Evolutionary conservation across 805 yeast species (phyloP), one percentile per base, ranked within the genome.

Genomic region (Lachancea thermotolerans): DNA sequence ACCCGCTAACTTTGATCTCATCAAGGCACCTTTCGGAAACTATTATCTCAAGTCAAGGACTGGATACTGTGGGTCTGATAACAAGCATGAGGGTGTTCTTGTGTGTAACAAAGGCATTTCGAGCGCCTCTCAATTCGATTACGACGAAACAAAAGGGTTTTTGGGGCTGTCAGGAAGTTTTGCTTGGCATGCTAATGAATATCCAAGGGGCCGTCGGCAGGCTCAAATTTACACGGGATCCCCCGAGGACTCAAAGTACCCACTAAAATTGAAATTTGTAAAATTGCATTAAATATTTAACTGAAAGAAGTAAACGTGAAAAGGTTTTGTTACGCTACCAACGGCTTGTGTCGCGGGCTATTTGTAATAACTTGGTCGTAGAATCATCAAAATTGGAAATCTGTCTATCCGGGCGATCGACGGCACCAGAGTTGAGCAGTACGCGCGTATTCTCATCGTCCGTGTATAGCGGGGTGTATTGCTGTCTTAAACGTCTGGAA

Each of bases 1-100:
- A 0, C 91, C 97, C 64, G 98, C 96, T 4, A 79, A 83, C 4
- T 90, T 73, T 66, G 72, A 72, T 21, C 55, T 85, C 21, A 57
- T 64, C 29, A 73, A 79, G 44, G 77, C 83, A 29, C 74, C 75
- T 30, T 79, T 78, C 63, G 93, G 93, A 2, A 93, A 93, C n/a
- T 75, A 78, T 55, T 75, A 79, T 46, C 58, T 90, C 37, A 72
- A 72, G 48, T 75, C 93, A 1, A 77, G 86, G 34, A 79, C 75
- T 55, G 97, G 97, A 0, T 75, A 70, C 49, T 90, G 97, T 67
- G 82, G 79, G 1, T 51, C 81, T 2, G 54, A 48, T 14, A 41
- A 49, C 35, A 62, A 47, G 28, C 43, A 56, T 55, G 42, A 56
- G 47, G 49, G 62, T 49, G 49, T 69, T 55, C 38, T 64, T 31